These are phyloP conservation scores for Linderina pennispora DNA, from an alignment of 192 early-diverging fungal species.

Conservation along the genomic window DNA sequence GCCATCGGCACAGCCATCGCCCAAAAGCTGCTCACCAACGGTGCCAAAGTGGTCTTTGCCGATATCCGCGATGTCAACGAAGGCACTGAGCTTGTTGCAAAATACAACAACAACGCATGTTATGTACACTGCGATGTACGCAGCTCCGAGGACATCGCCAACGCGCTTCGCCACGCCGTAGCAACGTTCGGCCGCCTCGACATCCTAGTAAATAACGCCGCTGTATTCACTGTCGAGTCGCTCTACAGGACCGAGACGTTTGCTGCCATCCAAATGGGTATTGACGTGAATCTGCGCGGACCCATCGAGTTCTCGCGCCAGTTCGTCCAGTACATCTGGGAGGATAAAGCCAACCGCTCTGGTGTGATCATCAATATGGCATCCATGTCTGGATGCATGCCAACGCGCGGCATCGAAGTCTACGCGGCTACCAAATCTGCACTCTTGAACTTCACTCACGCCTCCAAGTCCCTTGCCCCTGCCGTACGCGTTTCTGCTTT, in stretches of 20 bases:
- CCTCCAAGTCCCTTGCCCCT: constrained; percentile 9
- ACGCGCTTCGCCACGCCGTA: constrained; percentile 12
- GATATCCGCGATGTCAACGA: constrained; percentile 4
- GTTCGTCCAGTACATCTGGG: constrained; percentile 16
- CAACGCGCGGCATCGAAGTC: constrained; percentile 6
- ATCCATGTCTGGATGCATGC: constrained; percentile 9
- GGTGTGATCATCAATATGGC: constrained; percentile 28
- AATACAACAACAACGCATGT: not conserved
- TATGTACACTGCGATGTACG: constrained; percentile 10
- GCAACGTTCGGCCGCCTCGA: constrained; percentile 22
- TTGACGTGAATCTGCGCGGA: constrained; percentile 27
- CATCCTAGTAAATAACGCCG: constrained; percentile 37
- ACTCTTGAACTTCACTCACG: constrained; percentile 18
- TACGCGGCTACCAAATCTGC: constrained; percentile 27
- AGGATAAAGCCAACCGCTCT: not conserved
- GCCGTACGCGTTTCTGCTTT: constrained; percentile 18
- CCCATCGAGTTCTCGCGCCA: constrained; percentile 28
- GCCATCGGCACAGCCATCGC: constrained; percentile 27
- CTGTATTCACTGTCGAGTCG: constrained; percentile 18
- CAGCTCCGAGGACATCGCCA: constrained; percentile 2
- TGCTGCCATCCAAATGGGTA: constrained; percentile 10
- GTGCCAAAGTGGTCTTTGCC: constrained; percentile 18
- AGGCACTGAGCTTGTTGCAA: constrained; percentile 10
- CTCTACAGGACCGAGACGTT: constrained; percentile 27
- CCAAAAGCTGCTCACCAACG: constrained; percentile 3